Percentiles rank a stretch among this genome's conserved stretches.
Conservation (phyloP, 2,329 filamentous ascomycete species). For the Penicillium sp. region DNA sequence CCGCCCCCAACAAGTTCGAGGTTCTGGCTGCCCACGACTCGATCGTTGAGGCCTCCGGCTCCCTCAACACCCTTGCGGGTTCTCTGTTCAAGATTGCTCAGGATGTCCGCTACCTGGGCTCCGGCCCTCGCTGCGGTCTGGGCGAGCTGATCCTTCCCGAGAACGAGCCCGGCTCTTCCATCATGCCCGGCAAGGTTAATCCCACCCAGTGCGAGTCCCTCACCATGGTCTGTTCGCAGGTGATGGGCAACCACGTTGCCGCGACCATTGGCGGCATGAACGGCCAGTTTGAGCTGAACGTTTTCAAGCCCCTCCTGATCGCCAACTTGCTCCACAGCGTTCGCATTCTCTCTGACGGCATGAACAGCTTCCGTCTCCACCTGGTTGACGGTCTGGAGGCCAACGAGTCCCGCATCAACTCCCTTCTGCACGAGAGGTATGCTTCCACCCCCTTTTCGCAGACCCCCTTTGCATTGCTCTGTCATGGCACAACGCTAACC, state of each 20-base stretch:
- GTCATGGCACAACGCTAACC: slow-evolving; percentile 20
- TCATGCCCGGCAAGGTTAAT: slow-evolving; percentile 99
- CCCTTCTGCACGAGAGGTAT: slow-evolving; percentile 92
- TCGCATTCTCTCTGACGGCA: slow-evolving; percentile 82
- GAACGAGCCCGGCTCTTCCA: slow-evolving; percentile 95
- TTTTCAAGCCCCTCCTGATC: slow-evolving; percentile 97
- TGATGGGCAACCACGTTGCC: slow-evolving; percentile 95
- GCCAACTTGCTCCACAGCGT: slow-evolving; percentile 91
- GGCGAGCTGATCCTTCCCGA: slow-evolving; percentile 91
- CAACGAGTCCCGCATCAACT: slow-evolving; percentile 87
- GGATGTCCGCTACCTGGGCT: slow-evolving; percentile 95
- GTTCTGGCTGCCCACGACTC: slow-evolving; percentile 93
- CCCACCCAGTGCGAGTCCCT: slow-evolving; percentile 96
- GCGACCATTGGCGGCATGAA: slow-evolving; percentile 93
- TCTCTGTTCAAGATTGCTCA: slow-evolving; percentile 98
- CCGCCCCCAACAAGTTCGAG: slow-evolving; percentile 98
- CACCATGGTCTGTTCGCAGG: slow-evolving; percentile 96
- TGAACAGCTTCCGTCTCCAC: slow-evolving; percentile 94
- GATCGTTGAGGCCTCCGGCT: slow-evolving; percentile 88
- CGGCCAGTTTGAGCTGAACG: slow-evolving; percentile 97
- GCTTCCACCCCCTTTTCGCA: slow-evolving; percentile 26
- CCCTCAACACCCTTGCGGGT: slow-evolving; percentile 85
- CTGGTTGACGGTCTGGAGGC: slow-evolving; percentile 82
- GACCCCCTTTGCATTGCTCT: neutral
- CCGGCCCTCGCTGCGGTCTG: slow-evolving; percentile 90